Evolutionary conservation across 768 basidiomycete genomes (phyloP), one percentile per base, ranked within the genome.

Genomic region (Rhizopogon vulgaris): DNA sequence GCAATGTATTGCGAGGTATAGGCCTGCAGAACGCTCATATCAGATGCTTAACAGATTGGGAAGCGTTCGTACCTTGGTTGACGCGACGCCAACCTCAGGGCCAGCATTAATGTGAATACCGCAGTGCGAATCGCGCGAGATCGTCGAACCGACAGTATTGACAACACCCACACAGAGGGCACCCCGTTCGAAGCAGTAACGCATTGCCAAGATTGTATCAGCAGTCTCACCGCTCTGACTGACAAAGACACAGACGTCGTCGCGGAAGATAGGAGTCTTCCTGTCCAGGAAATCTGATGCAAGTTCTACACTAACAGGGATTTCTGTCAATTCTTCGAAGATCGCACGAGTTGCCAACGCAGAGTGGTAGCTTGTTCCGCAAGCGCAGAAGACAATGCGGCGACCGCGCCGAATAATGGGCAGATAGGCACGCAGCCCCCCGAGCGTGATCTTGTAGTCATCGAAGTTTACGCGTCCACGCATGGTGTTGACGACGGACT

Each of bases 401-500:
- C 96, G 79, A 50, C 94, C 89, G 58, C 96, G 85, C 54, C 96
- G 85, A 65, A 99, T 98, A 66, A 96, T 94, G 37, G 87, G 90
- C 54, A 99, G 81, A 70, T 98, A 98, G 15, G 87, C 88, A 55
- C 94, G 90, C 55, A 99, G 78, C 37, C 96, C 96, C 66, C 96
- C 96, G 39, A 99, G 85, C 10, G 87, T 97, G 65, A 99, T 90
- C 57, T 78, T 79, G 71, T 90, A 81, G 49, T 78, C 83, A 65
- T 98, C 96, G 61, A 99, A 99, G 79, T 96, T 98, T 76, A 99
- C 90, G 60, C 96, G 93, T 55, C 96, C 96, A 81, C 96, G 90
- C 96, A 99, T 99, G 47, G 96, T 99, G 80, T 99, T 99, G 72
- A 98, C 93, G 56, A 98, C 96, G 25, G 93, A 95, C 66, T 99